Evolutionary conservation across 2,329 filamentous ascomycete species (phyloP).

Genomic region (Pyrenophora tritici-repentis): DNA sequence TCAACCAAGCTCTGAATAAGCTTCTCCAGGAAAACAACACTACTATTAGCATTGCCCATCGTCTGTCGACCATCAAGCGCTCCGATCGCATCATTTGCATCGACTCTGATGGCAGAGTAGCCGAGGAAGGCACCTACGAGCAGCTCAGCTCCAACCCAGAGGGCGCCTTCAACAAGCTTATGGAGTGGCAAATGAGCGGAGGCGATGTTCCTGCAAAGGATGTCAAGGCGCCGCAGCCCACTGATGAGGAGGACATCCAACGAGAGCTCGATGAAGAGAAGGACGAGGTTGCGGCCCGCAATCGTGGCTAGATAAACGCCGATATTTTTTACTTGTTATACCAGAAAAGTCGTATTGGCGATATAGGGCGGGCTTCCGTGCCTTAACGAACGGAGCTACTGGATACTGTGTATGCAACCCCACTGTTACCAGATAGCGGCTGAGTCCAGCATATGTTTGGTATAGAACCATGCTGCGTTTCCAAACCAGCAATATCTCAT

Average conservation of each 20-base stretch:
- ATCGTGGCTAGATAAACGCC: slow-evolving; percentile 15
- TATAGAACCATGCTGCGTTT: too few relatives aligned
- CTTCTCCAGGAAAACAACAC: slow-evolving; percentile 88
- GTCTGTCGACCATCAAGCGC: slow-evolving; percentile 93
- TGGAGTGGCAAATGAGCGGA: slow-evolving; percentile 98
- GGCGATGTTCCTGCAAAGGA: slow-evolving; percentile 59
- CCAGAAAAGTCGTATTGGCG: too few relatives aligned
- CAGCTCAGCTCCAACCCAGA: slow-evolving; percentile 73
- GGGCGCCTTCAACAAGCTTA: slow-evolving; percentile 90
- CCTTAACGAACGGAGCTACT: too few relatives aligned
- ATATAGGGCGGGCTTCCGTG: too few relatives aligned
- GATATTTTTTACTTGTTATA: not conserved
- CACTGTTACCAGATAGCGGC: too few relatives aligned
- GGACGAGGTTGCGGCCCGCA: slow-evolving; percentile 41
- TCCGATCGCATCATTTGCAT: slow-evolving; percentile 95
- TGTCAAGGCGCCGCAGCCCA: slow-evolving; percentile 43
- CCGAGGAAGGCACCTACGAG: slow-evolving; percentile 84
- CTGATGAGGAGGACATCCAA: slow-evolving; percentile 59
- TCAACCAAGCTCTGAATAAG: slow-evolving; percentile 84
- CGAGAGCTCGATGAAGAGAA: slow-evolving; percentile 45
- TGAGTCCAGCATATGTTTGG: too few relatives aligned
- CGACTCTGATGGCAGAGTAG: slow-evolving; percentile 82
- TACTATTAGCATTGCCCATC: slow-evolving; percentile 96
- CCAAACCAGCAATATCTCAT: too few relatives aligned
- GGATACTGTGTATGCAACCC: too few relatives aligned